A percentile compares a stretch with the other conserved stretches of the same genome.
phyloP scores from a whole-genome alignment of 192 early-diverging fungal species.

The Dimargaris cristalligena region DNA sequence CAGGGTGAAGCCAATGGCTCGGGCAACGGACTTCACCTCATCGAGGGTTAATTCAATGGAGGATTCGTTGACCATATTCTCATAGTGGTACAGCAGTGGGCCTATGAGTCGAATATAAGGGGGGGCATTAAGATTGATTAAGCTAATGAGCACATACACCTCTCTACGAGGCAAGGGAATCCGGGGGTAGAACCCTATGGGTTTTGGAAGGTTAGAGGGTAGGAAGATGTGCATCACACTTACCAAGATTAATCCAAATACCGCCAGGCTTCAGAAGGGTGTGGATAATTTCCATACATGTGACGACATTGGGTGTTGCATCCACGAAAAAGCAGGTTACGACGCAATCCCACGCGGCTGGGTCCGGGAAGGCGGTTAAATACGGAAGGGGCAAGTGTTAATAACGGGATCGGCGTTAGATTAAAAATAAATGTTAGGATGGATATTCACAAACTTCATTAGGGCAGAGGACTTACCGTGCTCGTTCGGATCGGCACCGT shows the following conservation, averaged over 20 bases:
- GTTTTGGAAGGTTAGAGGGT: neutral
- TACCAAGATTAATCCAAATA: slow-evolving; percentile 69
- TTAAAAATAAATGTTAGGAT: too few relatives aligned
- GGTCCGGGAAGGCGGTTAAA: neutral
- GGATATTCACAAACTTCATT: too few relatives aligned
- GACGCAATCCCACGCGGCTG: slow-evolving; percentile 65
- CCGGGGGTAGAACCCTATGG: slow-evolving; percentile 3
- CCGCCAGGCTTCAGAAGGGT: slow-evolving; percentile 56
- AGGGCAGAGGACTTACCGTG: too few relatives aligned
- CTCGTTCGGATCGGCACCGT: slow-evolving; percentile 37
- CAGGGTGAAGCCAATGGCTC: slow-evolving; percentile 52
- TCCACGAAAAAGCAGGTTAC: slow-evolving; percentile 97
- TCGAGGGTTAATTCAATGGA: slow-evolving; percentile 81
- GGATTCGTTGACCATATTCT: slow-evolving; percentile 58
- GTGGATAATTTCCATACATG: slow-evolving; percentile 74
- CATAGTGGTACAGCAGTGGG: slow-evolving; percentile 87
- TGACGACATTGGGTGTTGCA: slow-evolving; percentile 81
- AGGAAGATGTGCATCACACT: too few relatives aligned
- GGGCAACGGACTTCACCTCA: slow-evolving; percentile 47
- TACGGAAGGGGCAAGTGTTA: too few relatives aligned
- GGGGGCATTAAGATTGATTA: neutral
- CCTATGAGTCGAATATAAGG: slow-evolving; percentile 24
- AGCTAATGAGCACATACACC: neutral
- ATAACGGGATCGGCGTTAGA: too few relatives aligned
- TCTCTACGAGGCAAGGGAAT: neutral